Evolutionary conservation across 2,329 filamentous ascomycete species (phyloP).

Genomic region (Chalaropsis thielavioides): DNA sequence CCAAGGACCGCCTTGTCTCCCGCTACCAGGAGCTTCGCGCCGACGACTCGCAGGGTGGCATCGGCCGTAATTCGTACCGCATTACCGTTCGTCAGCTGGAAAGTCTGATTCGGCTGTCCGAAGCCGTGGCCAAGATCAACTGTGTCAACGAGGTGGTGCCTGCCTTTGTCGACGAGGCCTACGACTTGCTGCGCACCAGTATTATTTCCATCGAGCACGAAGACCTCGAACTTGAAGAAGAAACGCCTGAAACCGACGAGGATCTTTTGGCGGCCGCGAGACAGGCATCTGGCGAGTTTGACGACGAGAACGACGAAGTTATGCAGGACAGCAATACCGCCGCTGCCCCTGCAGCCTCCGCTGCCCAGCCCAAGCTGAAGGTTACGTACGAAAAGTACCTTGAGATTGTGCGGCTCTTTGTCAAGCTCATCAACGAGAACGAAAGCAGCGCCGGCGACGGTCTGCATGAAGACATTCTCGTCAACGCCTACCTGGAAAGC

Average conservation of each 20-base stretch:
- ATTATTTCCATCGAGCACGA: conserved; percentile 98
- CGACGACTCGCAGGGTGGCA: conserved; percentile 85
- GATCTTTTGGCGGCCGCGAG: conserved; percentile 30
- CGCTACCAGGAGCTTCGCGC: conserved; percentile 92
- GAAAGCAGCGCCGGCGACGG: conserved; percentile 65
- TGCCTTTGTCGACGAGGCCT: conserved; percentile 81
- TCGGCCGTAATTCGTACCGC: conserved; percentile 88
- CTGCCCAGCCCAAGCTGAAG: conserved; percentile 53
- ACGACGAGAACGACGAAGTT: conserved; percentile 23
- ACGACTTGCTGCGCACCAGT: conserved; percentile 76
- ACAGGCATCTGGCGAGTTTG: conserved; percentile 35
- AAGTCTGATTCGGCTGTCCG: conserved; percentile 84
- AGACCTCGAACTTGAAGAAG: conserved; percentile 77
- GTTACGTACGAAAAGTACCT: conserved; percentile 95
- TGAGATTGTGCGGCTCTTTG: conserved; percentile 72
- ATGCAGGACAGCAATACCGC: conserved; percentile 21
- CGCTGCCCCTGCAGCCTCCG: conserved; percentile 30
- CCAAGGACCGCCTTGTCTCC: conserved; percentile 69
- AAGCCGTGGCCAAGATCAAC: conserved; percentile 97
- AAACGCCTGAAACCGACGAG: conserved; percentile 24
- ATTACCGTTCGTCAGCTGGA: conserved; percentile 96
- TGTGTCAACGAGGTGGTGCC: conserved; percentile 81
- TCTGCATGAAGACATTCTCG: conserved; percentile 65
- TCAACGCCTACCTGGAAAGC: conserved; percentile 85
- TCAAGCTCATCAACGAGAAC: conserved; percentile 70